Evolutionary conservation across 176 grass and related monocot genomes (phyloP), one percentile per base, ranked within the genome.

Genomic region (Hordeum marinum): DNA sequence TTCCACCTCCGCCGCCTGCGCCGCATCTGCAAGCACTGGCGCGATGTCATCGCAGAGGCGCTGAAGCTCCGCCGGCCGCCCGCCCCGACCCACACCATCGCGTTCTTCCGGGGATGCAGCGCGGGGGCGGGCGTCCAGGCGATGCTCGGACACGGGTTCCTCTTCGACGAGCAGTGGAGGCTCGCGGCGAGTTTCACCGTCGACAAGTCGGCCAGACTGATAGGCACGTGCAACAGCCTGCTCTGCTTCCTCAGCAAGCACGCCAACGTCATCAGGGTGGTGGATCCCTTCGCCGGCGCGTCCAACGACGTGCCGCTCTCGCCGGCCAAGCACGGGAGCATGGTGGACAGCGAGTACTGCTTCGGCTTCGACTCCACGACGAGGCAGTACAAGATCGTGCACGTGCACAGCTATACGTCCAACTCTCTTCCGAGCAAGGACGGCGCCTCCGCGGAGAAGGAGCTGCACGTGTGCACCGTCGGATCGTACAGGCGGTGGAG

Each of bases 21-120:
- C 11, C 21, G 9, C 72, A 45, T 75, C 72, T 75, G 72, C 72
- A 75, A 54, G 72, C 25, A 75, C 50, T 75, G 72, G 72, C 45
- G 45, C 45, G 72, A 75, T 26, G 17, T 75, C 15, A 31, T 75
- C 45, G 15, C 20, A 26, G n/a, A 46, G 4, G 43, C 13, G 26
- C 26, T 54, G 8, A 71, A 2, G 64, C 7, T 35, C 64, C 64
- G 17, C 31, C 14, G 64, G 37, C 21, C 11, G 36, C 36, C 20
- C 13, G 23, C 42, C 20, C 41, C 71, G 0, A 74, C 24, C 71
- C 71, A 75, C 72, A 54, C 72, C 45, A 17, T 54, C 45, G 72
- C 50, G 15, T 29, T 54, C 15, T 75, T 50, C 1, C 1, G 34
- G 6, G 64, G 64, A 36, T 18, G 31, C 15, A 35, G 0, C 6